phyloP scores from a whole-genome alignment of 225 moss, liverwort and hornwort species.

The Asterella californica region DNA sequence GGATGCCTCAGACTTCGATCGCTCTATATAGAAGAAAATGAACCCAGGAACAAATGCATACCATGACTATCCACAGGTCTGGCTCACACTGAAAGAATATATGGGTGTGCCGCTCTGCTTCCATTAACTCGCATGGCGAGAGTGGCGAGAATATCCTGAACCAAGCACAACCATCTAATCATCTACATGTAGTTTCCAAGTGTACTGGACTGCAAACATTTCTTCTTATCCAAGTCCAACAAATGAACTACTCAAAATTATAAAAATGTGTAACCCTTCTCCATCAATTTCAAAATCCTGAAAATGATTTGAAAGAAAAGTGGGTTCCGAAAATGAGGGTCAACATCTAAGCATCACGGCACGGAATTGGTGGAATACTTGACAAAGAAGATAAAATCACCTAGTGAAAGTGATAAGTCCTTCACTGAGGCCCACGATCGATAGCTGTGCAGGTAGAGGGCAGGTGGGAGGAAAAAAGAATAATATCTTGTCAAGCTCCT shows the following conservation, averaged over 20 bases:
- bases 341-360: neutral
- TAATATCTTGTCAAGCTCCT: slow-evolving; percentile 88
- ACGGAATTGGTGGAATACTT: neutral
- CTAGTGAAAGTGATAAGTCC: slow-evolving; percentile 82
- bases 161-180: slow-evolving; percentile 24
- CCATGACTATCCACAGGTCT: slow-evolving; percentile 93
- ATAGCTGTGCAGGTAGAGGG: slow-evolving; percentile 70
- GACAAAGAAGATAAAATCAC: slow-evolving; percentile 24
- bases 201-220: neutral
- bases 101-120: slow-evolving; percentile 73
- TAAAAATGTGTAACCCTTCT: neutral
- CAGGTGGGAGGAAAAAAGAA: slow-evolving; percentile 67
- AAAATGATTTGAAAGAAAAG: neutral
- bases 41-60: slow-evolving; percentile 35
- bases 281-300: neutral
- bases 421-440: slow-evolving; percentile 80
- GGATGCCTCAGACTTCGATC: neutral
- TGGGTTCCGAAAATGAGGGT: neutral
- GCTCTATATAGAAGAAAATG: neutral
- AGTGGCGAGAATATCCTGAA: slow-evolving; percentile 82
- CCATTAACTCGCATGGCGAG: slow-evolving; percentile 78
- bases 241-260: neutral
- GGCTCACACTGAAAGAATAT: slow-evolving; percentile 79
- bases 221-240: neutral
- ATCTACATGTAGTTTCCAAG: slow-evolving; percentile 11